Evolutionary conservation across 1,139 yeast genomes (phyloP), one percentile per base, ranked within the genome.

Genomic region (Zygosaccharomyces sapae): DNA sequence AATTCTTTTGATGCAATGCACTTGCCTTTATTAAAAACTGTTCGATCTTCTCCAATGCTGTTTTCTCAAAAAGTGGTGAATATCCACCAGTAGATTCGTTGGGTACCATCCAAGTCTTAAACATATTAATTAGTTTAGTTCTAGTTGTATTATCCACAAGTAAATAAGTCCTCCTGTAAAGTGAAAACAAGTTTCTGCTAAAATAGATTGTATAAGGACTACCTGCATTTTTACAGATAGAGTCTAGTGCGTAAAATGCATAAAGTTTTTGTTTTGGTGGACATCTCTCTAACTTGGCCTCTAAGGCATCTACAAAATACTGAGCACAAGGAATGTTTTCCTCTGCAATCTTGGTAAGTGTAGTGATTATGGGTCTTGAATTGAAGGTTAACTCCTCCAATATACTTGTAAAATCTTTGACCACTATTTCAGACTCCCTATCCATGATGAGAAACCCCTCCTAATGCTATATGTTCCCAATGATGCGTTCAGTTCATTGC

Each of bases 211-310:
- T 86, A 64, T 90, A 92, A 1, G 97, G 97, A 51, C 81, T 77
- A 5, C 97, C 97, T 19, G 88, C 83, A 57, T 83, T 86, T 67
- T 92, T 92, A 68, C 95, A 86, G 41, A 92, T 85, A n/a, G 97
- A 89, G 66, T 92, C 98, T 48, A 92, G 70, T 43, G 90, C 74
- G 63, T 90, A 92, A 55, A 92, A 74, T 3, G 94, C 81, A 59
- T 79, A 92, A 46, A 92, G 74, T 67, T 92, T 92, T 57, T 87
- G 90, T 18, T 79, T 77, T 1, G 97, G 97, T 4, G 86, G 75
- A 53, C 83, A 77, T 63, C 86, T 76, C 50, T 74, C 74, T 43
- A 86, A 77, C 59, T 86, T 77, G 42, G 72, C 73, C 58, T 80
- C 86, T 45, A 92, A 78, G 22, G 89, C 86, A 51, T 78, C 79